Base-by-base conservation (phyloP, 1,139 yeast species). In the Geotrichum siamense region DNA sequence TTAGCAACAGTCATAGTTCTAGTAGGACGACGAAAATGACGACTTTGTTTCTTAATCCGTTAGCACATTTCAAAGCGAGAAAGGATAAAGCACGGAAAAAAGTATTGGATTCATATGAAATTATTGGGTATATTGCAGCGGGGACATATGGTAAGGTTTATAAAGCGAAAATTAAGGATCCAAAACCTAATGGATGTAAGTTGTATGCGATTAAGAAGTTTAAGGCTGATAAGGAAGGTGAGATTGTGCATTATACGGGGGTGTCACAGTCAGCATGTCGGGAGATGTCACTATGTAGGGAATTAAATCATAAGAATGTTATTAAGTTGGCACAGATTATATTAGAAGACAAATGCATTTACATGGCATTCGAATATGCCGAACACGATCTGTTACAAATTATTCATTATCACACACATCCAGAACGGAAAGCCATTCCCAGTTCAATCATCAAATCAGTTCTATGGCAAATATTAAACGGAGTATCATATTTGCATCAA, bases 141-240 rank as follows among this genome's bases (percentile, higher is more conserved):
- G 99, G 99, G 31, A 91, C 99, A 0, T 91, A 91, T 62, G 99
- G 99, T 21, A 56, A 44, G 50, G 99, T 91, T 23, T 93, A 87
- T 67, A 91, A 91, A 61, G 97, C 97, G 13, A 75, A 74, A 51
- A 67, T 73, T 23, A 57, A 56, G 51, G 51, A 51, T 38, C 53
- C 41, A 45, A 2, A 15, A 12, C 38, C 27, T 5, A 17, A 42
- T 19, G 29, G 29, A 17, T 19, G 46, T 27, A 53, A 54, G 19
- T 53, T 58, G 17, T 60, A 53, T 61, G 98, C 98, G n/a, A 89
- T 91, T 55, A 91, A 91, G 61, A 91, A 91, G 67, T 91, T 91
- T 71, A 91, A 91, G 61, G 82, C 89, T 36, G 98, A 91, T 55
- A 81, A 86, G 56, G 94, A 87, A 58, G 96, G 94, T 33, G 96